phyloP scores from a whole-genome alignment of 768 basidiomycete species.

The Boletus bicolor region DNA sequence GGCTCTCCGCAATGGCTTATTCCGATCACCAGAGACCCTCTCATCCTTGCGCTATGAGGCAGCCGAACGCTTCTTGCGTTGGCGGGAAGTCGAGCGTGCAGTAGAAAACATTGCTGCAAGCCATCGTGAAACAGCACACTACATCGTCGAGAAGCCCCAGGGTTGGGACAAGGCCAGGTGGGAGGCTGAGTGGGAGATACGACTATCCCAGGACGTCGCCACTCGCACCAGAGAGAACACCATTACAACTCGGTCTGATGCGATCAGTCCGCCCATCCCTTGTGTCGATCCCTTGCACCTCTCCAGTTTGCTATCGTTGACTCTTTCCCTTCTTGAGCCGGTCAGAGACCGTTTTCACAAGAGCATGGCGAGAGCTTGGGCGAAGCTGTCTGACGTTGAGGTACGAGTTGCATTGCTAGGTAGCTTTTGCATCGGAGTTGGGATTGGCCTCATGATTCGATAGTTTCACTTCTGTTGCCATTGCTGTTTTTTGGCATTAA shows the following conservation, averaged over 20 bases:
- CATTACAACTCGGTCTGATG: conserved; percentile 18
- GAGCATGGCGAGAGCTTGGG: conserved; percentile 21
- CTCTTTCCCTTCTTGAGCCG: conserved; percentile 58
- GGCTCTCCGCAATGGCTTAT: conserved; percentile 56
- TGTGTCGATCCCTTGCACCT: conserved; percentile 64
- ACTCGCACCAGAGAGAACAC: conserved; percentile 42
- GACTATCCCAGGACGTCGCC: conserved; percentile 62
- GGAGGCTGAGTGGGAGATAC: conserved; percentile 63
- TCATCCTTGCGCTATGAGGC: conserved; percentile 58
- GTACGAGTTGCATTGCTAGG: conserved; percentile 36
- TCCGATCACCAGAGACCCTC: conserved; percentile 62
- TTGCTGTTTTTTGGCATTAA: background rate
- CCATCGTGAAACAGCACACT: conserved; percentile 24
- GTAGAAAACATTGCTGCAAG: conserved; percentile 41
- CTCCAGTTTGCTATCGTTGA: conserved; percentile 58
- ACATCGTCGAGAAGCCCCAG: conserved; percentile 21
- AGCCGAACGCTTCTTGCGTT: conserved; percentile 64
- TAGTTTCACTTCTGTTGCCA: conserved; percentile 8
- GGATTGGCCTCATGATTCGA: conserved; percentile 39
- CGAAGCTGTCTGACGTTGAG: conserved; percentile 26
- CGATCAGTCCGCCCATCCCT: conserved; percentile 19
- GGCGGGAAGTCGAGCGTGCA: conserved; percentile 66
- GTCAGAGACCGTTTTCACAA: conserved; percentile 29
- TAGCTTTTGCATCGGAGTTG: conserved; percentile 45
- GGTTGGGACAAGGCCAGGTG: conserved; percentile 61